Base-by-base conservation (phyloP, 2,329 filamentous ascomycete species). In the Fusarium xylarioides region DNA sequence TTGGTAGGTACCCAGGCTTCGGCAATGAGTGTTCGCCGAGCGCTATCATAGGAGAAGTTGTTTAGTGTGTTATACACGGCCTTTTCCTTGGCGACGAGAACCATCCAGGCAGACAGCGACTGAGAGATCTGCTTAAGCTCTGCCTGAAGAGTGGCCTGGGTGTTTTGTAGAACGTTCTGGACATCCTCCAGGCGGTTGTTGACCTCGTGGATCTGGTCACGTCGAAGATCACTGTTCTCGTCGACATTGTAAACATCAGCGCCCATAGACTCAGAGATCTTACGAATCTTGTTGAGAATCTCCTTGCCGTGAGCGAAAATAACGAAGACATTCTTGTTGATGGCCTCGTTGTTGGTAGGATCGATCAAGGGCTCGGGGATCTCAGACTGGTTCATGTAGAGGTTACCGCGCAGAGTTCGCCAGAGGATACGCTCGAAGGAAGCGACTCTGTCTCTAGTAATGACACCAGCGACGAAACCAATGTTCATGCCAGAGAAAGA, bases 381-480 rank as follows among this genome's bases (percentile, higher is more conserved):
- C 87, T 99, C 96, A 44, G 95, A 95, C 86, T 99, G 97, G 85
- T 99, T 99, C 96, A 99, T 99, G 88, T 98, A 99, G 73, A 99
- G 86, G 83, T 99, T 99, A 79, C 96, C 96, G 82, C 96, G 94
- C 46, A 99, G 90, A 1, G 97, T 98, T 79, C 96, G 91, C 96
- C 96, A 99, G 57, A 99, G 88, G 76, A 99, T 99, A 67, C 96
- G 92, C 85, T 99, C 97, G 80, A 99, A 99, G 32, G 95, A 93
- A 19, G 92, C 95, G 68, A 99, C 95, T 56, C 95, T 91, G 80
- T 98, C 95, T 61, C 96, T 91, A 42, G 93, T 90, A 77, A 99
- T 98, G 77, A 98, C 96, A 83, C 96, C 96, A 61, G 96, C 93
- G 59, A 99, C 95, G 79, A 99, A 99, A 15, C 96, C 96, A 81